These are phyloP conservation scores for Talaromyces stipitatus DNA, from an alignment of 495 filamentous ascomycete genomes.

Conservation along the genomic window DNA sequence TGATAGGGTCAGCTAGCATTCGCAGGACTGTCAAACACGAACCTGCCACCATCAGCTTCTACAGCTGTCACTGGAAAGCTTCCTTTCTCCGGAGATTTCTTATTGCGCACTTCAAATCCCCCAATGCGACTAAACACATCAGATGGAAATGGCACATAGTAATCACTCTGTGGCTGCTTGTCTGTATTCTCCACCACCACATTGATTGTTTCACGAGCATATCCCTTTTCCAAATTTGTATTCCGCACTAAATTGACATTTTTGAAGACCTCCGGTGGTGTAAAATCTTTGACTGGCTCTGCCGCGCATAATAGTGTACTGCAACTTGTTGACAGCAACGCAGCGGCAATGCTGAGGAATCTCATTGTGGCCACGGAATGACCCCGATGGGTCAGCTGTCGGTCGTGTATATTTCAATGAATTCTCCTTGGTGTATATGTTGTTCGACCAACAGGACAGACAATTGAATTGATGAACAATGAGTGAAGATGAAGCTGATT, in stretches of 20 bases:
- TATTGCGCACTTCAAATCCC: slow-evolving; percentile 83
- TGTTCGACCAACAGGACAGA: slow-evolving; percentile 13
- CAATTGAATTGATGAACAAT: slow-evolving; percentile 5
- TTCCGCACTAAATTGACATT: slow-evolving; percentile 86
- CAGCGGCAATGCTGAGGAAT: slow-evolving; percentile 32
- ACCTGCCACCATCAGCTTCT: slow-evolving; percentile 22
- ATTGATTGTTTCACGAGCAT: slow-evolving; percentile 83
- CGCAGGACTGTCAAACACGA: slow-evolving; percentile 13
- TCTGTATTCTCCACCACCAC: slow-evolving; percentile 85
- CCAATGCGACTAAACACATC: slow-evolving; percentile 68
- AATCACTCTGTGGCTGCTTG: slow-evolving; percentile 70
- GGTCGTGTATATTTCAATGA: slow-evolving; percentile 19
- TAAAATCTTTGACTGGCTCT: slow-evolving; percentile 55
- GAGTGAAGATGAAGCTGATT: neutral
- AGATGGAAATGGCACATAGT: slow-evolving; percentile 77
- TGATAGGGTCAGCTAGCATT: neutral
- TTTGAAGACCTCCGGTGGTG: slow-evolving; percentile 81
- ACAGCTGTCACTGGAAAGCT: slow-evolving; percentile 61
- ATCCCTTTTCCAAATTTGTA: slow-evolving; percentile 87
- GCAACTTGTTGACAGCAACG: slow-evolving; percentile 16
- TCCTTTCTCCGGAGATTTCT: slow-evolving; percentile 62
- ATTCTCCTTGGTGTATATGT: slow-evolving; percentile 14
- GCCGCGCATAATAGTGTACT: slow-evolving; percentile 2
- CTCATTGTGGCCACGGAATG: slow-evolving; percentile 29
- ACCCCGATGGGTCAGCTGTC: slow-evolving; percentile 9